phyloP scores from a whole-genome alignment of 345 rosid species.

The Alliaria petiolata region DNA sequence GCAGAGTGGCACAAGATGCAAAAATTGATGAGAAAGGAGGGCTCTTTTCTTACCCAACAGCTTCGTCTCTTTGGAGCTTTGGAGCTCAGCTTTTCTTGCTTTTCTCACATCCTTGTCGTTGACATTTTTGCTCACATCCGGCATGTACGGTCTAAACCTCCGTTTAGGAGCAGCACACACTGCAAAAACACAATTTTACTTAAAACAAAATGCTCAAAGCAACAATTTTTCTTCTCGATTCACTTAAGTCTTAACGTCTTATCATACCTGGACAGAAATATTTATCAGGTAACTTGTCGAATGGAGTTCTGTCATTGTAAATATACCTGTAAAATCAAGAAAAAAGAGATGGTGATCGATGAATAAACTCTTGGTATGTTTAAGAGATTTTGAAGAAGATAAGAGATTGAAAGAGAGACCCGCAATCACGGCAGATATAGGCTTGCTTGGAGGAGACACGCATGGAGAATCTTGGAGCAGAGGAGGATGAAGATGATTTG shows the following conservation, averaged over 20 bases:
- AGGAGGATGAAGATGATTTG: slow-evolving; percentile 27
- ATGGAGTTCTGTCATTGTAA: slow-evolving; percentile 85
- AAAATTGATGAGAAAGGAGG: background rate
- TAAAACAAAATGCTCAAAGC: too few relatives aligned
- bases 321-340: slow-evolving; percentile 53
- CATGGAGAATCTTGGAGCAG: slow-evolving; percentile 63
- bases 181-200: slow-evolving; percentile 23
- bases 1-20: background rate
- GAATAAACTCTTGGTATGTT: background rate
- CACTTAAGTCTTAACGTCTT: too few relatives aligned
- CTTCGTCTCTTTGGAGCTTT: slow-evolving; percentile 64
- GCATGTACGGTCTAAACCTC: slow-evolving; percentile 65
- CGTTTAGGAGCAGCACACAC: slow-evolving; percentile 97
- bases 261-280: slow-evolving; percentile 76
- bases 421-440: slow-evolving; percentile 94
- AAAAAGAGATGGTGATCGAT: background rate
- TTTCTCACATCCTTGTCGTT: slow-evolving; percentile 59
- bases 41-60: slow-evolving; percentile 50
- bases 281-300: slow-evolving; percentile 69
- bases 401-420: slow-evolving; percentile 35
- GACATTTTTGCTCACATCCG: slow-evolving; percentile 59
- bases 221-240: too few relatives aligned
- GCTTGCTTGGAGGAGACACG: slow-evolving; percentile 82
- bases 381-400: background rate
- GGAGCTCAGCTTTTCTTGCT: slow-evolving; percentile 68